These are phyloP conservation scores for Candida krabiensis DNA, from an alignment of 805 yeast genomes.

Conservation along the genomic window DNA sequence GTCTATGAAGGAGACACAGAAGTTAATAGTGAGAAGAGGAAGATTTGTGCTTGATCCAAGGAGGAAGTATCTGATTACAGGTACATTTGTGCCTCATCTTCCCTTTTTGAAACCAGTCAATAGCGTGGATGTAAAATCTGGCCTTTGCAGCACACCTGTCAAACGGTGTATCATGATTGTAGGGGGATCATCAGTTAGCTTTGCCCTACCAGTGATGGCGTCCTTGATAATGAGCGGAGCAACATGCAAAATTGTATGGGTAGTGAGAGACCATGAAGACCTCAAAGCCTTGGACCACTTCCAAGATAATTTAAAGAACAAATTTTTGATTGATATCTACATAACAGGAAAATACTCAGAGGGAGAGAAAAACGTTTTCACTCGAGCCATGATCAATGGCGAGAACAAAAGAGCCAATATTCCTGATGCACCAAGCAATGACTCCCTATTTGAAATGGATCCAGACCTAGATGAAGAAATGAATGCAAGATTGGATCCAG, in stretches of 20 bases:
- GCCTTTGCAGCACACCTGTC: slow-evolving; percentile 29
- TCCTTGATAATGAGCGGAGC: slow-evolving; percentile 77
- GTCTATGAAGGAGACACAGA: slow-evolving; percentile 50
- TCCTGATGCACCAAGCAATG: too few species aligned
- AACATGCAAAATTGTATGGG: slow-evolving; percentile 80
- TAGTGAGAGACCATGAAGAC: slow-evolving; percentile 75
- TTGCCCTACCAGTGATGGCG: slow-evolving; percentile 79
- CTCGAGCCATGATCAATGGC: too few species aligned
- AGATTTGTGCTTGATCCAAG: slow-evolving; percentile 38
- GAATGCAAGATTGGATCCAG: too few species aligned
- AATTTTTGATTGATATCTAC: slow-evolving; percentile 70
- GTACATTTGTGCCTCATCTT: slow-evolving; percentile 50
- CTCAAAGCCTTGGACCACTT: slow-evolving; percentile 59
- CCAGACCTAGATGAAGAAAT: too few species aligned
- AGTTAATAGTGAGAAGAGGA: slow-evolving; percentile 47
- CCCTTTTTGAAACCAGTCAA: slow-evolving; percentile 36
- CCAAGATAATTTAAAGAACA: slow-evolving; percentile 55
- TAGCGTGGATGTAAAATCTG: slow-evolving; percentile 25
- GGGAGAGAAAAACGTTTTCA: slow-evolving; percentile 26
- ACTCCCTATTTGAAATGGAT: too few species aligned
- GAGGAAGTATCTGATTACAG: slow-evolving; percentile 44
- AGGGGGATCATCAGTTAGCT: slow-evolving; percentile 79
- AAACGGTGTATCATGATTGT: slow-evolving; percentile 53
- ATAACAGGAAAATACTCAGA: slow-evolving; percentile 57
- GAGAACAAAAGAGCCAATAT: too few species aligned